Evolutionary conservation across 2,329 filamentous ascomycete genomes (phyloP).

Genomic region (Monilinia fructicola): DNA sequence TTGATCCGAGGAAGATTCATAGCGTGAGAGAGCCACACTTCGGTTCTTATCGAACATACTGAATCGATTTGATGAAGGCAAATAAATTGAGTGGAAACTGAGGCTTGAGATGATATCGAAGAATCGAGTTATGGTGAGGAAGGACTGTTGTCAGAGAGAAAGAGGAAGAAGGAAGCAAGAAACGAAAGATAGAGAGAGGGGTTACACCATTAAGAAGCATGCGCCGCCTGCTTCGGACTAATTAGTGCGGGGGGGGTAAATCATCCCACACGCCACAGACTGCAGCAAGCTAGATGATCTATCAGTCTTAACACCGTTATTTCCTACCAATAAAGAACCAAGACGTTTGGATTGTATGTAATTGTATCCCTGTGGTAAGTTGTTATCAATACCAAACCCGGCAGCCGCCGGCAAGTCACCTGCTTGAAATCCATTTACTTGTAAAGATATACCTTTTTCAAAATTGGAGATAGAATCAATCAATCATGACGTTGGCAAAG

Average conservation of each 20-base stretch:
- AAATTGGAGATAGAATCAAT: too few species aligned
- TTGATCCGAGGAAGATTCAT: slow-evolving; percentile 33
- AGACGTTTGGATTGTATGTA: too few species aligned
- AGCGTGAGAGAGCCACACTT: slow-evolving; percentile 26
- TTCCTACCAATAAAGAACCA: neutral
- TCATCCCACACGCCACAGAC: neutral
- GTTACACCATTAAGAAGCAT: neutral
- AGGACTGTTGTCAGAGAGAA: neutral
- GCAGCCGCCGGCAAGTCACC: too few species aligned
- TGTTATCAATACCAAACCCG: too few species aligned
- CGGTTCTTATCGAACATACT: slow-evolving; percentile 22
- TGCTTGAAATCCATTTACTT: too few species aligned
- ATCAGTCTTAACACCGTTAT: neutral
- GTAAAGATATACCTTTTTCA: too few species aligned
- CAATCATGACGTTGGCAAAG: too few species aligned
- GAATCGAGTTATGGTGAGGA: neutral
- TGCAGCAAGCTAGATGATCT: neutral
- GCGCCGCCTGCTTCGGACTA: neutral
- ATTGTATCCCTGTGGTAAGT: too few species aligned
- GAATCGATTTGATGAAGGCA: slow-evolving; percentile 34
- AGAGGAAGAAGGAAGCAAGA: neutral
- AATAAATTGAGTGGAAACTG: neutral
- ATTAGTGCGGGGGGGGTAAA: neutral
- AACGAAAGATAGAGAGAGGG: neutral
- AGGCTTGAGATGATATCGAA: neutral